Evolutionary conservation across 2,329 filamentous ascomycete species (phyloP).

Genomic region (Cytospora paraplurivora): DNA sequence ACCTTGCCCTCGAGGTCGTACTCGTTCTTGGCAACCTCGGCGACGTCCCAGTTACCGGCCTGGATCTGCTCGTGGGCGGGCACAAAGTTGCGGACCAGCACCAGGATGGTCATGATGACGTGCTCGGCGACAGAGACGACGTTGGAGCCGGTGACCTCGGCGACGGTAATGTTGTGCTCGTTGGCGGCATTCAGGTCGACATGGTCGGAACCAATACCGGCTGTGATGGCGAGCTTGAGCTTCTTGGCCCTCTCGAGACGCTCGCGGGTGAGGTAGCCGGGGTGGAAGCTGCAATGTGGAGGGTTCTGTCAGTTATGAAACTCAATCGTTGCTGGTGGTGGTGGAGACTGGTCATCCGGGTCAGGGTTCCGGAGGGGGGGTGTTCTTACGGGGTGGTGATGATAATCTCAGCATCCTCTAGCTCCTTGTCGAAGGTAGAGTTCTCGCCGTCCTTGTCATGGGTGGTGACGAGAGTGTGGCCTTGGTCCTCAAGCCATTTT

Average conservation of each 20-base stretch:
- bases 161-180: conserved; percentile 97
- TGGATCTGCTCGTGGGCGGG: conserved; percentile 94
- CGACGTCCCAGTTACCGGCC: conserved; percentile 91
- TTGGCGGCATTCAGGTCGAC: conserved; percentile 96
- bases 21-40: conserved; percentile 95
- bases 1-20: conserved; percentile 97
- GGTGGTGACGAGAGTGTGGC: conserved; percentile 94
- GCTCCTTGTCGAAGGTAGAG: conserved; percentile 92
- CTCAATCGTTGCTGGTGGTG: background rate
- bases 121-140: conserved; percentile 99
- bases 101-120: conserved; percentile 98
- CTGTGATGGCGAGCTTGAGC: conserved; percentile 94
- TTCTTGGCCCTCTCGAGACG: conserved; percentile 98
- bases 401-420: conserved; percentile 96
- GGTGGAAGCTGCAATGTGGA: conserved; percentile 74
- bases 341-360: conserved; percentile 13
- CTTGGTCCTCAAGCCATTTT: conserved; percentile 96
- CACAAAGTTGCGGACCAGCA: conserved; percentile 96
- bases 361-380: background rate
- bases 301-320: background rate
- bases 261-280: conserved; percentile 94
- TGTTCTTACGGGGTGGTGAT: conserved; percentile 86
- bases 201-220: conserved; percentile 97
- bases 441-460: conserved; percentile 94
- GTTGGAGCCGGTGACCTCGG: conserved; percentile 97